Evolutionary conservation across 768 basidiomycete species (phyloP).

Genomic region (Mycena albidolilacea): DNA sequence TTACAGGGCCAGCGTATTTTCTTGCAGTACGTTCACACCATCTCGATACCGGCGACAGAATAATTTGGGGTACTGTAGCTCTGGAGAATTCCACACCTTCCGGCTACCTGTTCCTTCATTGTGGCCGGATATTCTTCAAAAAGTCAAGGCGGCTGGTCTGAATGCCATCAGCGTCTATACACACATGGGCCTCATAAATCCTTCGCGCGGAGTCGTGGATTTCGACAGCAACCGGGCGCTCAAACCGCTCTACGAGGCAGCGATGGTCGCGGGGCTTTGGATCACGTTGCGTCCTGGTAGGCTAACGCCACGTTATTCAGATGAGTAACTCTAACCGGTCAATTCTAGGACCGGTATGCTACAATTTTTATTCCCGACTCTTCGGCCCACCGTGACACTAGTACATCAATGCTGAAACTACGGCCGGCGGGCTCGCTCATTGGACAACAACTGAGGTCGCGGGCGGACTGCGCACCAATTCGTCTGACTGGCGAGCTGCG

Average conservation of each 20-base stretch:
- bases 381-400: conserved; percentile 30
- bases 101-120: conserved; percentile 83
- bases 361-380: too few relatives aligned
- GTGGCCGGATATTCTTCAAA: conserved; percentile 89
- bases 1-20: conserved; percentile 80
- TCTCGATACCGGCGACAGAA: background rate
- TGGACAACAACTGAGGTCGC: conserved; percentile 82
- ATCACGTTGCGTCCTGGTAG: conserved; percentile 84
- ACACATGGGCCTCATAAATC: conserved; percentile 86
- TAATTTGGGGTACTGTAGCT: conserved; percentile 57
- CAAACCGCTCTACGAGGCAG: conserved; percentile 82
- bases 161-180: conserved; percentile 85
- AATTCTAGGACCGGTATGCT: conserved; percentile 54
- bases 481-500: conserved; percentile 75
- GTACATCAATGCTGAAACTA: conserved; percentile 88
- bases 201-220: conserved; percentile 80
- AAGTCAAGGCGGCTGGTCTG: conserved; percentile 84
- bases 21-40: conserved; percentile 66
- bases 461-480: conserved; percentile 80
- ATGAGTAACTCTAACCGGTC: conserved; percentile 18
- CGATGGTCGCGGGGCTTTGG: conserved; percentile 81
- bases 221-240: conserved; percentile 80
- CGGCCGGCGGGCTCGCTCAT: conserved; percentile 79
- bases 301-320: conserved; percentile 27
- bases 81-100: conserved; percentile 90